Percentiles rank a stretch among this genome's conserved stretches.
Evolutionary conservation across 495 filamentous ascomycete genomes (phyloP).

Genomic region (Neurospora sp.): DNA sequence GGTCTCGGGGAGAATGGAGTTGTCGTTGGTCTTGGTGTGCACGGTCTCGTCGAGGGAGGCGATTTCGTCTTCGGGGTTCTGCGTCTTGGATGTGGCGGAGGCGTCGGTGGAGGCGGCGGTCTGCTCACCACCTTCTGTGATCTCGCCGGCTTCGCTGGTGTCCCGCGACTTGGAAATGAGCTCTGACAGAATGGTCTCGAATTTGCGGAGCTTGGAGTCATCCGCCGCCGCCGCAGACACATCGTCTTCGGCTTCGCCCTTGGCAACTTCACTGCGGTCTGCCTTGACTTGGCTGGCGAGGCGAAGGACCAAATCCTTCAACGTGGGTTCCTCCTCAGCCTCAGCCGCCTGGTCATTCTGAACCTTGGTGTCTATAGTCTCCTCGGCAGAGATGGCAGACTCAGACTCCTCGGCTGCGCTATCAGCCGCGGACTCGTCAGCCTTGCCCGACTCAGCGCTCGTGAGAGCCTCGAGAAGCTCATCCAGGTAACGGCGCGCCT

Average conservation of each 20-base stretch:
- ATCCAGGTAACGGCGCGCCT: slow-evolving; percentile 29
- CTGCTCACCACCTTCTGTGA: background rate
- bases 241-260: slow-evolving; percentile 2
- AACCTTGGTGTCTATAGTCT: background rate
- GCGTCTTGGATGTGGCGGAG: background rate
- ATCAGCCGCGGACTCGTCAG: slow-evolving; percentile 4
- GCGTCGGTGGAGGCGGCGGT: background rate
- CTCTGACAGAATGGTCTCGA: slow-evolving; percentile 30
- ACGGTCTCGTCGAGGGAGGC: slow-evolving; percentile 2
- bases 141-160: background rate
- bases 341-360: slow-evolving; percentile 12
- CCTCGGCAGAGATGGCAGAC: background rate
- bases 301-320: slow-evolving; percentile 21
- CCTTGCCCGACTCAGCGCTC: slow-evolving; percentile 9
- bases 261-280: background rate
- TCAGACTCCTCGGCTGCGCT: background rate
- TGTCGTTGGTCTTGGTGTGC: slow-evolving; percentile 1
- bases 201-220: slow-evolving; percentile 24
- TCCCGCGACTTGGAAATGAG: slow-evolving; percentile 20
- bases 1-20: slow-evolving; percentile 1
- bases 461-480: slow-evolving; percentile 31
- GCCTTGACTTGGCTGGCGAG: slow-evolving; percentile 9
- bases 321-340: slow-evolving; percentile 8
- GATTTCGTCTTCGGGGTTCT: background rate
- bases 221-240: slow-evolving; percentile 3